Percentiles rank a stretch among this genome's conserved stretches.
Conservation (phyloP, 176 grass and related monocot genomes). For the Poa pratensis region DNA sequence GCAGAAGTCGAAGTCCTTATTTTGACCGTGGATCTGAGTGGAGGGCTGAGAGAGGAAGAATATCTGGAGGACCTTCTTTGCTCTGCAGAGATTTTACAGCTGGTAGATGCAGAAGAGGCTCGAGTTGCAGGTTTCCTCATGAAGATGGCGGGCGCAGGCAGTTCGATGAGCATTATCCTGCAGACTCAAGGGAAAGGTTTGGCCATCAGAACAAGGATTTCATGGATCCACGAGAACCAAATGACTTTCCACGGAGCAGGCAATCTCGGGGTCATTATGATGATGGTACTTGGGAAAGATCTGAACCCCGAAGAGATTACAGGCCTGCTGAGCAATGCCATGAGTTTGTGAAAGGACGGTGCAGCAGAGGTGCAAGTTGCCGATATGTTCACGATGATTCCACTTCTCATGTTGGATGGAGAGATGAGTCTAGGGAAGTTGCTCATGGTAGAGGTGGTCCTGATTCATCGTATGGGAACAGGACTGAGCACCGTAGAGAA, state of each 20-base stretch:
- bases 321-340: conserved; percentile 61
- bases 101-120: conserved; percentile 86
- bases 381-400: conserved; percentile 71
- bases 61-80: conserved; percentile 48
- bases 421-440: conserved; percentile 62
- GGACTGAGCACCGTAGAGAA: conserved; percentile 56
- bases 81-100: conserved; percentile 86
- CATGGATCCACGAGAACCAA: conserved; percentile 64
- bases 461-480: conserved; percentile 65
- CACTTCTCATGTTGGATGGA: conserved; percentile 69
- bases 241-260: conserved; percentile 57
- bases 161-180: conserved; percentile 54
- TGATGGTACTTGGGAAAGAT: conserved; percentile 65
- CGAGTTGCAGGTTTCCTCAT: conserved; percentile 78
- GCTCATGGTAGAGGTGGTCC: conserved; percentile 52
- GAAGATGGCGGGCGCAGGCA: conserved; percentile 65
- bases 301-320: conserved; percentile 57
- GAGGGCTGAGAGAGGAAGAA: conserved; percentile 62
- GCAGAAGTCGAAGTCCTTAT: conserved; percentile 82
- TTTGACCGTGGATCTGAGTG: conserved; percentile 64
- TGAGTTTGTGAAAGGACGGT: conserved; percentile 91
- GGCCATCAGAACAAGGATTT: conserved; percentile 60
- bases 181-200: conserved; percentile 58
- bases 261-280: conserved; percentile 62
- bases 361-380: conserved; percentile 75